Percentiles rank a stretch among this genome's conserved stretches.
phyloP scores from a whole-genome alignment of 176 grass and related monocot species.

The Stipa capillata region DNA sequence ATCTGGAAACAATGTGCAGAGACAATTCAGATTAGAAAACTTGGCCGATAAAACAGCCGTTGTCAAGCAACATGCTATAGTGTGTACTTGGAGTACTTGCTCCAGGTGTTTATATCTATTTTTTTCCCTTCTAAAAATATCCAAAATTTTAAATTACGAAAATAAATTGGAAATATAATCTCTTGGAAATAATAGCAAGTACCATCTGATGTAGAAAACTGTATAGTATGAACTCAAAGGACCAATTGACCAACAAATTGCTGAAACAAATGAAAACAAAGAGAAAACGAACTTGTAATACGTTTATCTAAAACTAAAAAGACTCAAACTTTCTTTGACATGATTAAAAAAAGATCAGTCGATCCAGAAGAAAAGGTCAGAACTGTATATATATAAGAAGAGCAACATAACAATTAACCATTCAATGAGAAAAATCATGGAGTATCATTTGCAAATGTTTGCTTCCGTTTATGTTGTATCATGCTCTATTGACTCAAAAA shows the following conservation, averaged over 20 bases:
- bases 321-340: background rate
- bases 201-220: background rate
- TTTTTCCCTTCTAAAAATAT: background rate
- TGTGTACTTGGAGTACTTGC: background rate
- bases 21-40: background rate
- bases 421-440: too few species aligned
- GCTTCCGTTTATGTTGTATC: background rate
- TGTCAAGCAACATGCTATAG: background rate
- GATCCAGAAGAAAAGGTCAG: background rate
- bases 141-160: background rate
- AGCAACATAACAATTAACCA: too few species aligned
- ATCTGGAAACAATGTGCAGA: conserved; percentile 22
- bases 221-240: background rate
- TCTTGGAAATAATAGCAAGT: background rate
- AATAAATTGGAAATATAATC: background rate
- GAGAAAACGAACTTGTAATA: background rate
- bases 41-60: background rate
- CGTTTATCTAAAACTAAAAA: background rate
- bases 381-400: too few species aligned
- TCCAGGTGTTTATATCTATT: background rate
- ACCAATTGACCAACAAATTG: background rate
- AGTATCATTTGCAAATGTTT: background rate
- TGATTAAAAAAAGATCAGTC: background rate
- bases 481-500: background rate
- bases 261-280: too few species aligned